Base-by-base conservation (phyloP, 169 alveolate species). In the Plasmodium gallinaceum region DNA sequence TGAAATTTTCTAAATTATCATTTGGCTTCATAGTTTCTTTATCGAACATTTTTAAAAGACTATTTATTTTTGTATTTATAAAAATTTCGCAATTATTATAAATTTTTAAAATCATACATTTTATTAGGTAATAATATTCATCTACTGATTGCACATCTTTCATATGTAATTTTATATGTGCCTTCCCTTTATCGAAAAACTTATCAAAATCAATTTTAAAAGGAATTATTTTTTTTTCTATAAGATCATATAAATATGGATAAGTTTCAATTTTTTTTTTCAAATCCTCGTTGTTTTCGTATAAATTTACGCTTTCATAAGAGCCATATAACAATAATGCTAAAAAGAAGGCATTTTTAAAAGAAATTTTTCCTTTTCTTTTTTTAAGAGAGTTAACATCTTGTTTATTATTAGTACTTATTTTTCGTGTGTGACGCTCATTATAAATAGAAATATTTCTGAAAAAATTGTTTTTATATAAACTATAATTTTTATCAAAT, bases 291-390 rank as follows among this genome's bases (percentile, higher is more conserved):
- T 74, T 26, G 24, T 78, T 57, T 42, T 51, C 43, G n/a, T 45
- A 14, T 32, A 58, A 16, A 60, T 65, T 54, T 57, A 78, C 48
- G n/a, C 78, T n/a, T 57, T 78, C 89, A 22, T 64, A 78, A 12
- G 62, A 22, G 46, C 48, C 37, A 70, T 78, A 78, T 12, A 54
- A 10, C 37, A 78, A 62, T 4, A 78, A 46, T 22, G 78, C 39
- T 32, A 58, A 69, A 18, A 39, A 39, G 48, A 78, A 22, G 26
- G 14, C 9, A 18, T 78, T 65, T 65, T 76, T 45, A 24, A 52
- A 42, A 22, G 51, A 20, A 26, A 37, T 32, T 64, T 62, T 64
- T 46, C 46, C 16, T 10, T 78, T 78, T 65, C 46, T 78, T 48
- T 78, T 58, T 48, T 64, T 52, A 7, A n/a, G 4, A 32, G 39